A percentile compares a stretch with the other conserved stretches of the same genome.
Conservation (phyloP, 768 basidiomycete species). For the Crassisporium funariophilum region DNA sequence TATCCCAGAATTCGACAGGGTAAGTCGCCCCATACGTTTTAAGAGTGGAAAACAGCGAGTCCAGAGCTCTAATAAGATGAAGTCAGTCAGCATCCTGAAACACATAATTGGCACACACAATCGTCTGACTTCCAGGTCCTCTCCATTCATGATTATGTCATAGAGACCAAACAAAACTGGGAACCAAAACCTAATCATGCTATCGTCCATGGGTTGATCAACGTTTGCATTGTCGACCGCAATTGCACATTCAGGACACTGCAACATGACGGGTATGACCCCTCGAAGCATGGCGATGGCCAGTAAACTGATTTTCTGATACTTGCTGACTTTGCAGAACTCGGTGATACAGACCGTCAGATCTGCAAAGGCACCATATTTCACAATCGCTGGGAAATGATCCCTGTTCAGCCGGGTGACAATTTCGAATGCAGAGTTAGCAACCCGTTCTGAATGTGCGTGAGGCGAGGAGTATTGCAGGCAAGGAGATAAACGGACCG, state of each 20-base stretch:
- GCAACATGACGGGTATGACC: constrained; percentile 89
- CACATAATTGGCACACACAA: constrained; percentile 59
- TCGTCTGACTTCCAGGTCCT: constrained; percentile 95
- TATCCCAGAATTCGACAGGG: constrained; percentile 95
- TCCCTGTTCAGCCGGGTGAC: constrained; percentile 89
- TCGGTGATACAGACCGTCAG: constrained; percentile 97
- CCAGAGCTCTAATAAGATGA: constrained; percentile 74
- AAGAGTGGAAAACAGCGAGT: constrained; percentile 92
- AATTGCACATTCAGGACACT: constrained; percentile 67
- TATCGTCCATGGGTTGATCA: constrained; percentile 62
- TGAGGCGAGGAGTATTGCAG: not conserved
- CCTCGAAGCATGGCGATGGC: constrained; percentile 97
- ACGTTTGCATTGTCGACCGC: constrained; percentile 23
- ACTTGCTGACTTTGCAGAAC: constrained; percentile 99
- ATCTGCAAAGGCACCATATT: constrained; percentile 93
- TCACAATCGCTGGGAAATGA: constrained; percentile 89
- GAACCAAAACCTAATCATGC: constrained; percentile 97
- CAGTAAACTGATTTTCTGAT: constrained; percentile 95
- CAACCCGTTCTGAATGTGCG: constrained; percentile 71
- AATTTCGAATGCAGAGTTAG: constrained; percentile 93
- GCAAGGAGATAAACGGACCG: constrained; percentile 45
- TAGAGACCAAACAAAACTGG: constrained; percentile 97
- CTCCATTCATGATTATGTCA: constrained; percentile 99
- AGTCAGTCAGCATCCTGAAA: constrained; percentile 5
- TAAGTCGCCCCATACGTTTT: constrained; percentile 87